Evolutionary conservation across 345 rosid genomes (phyloP), one percentile per base, ranked within the genome.

Genomic region (Camelina hispida): DNA sequence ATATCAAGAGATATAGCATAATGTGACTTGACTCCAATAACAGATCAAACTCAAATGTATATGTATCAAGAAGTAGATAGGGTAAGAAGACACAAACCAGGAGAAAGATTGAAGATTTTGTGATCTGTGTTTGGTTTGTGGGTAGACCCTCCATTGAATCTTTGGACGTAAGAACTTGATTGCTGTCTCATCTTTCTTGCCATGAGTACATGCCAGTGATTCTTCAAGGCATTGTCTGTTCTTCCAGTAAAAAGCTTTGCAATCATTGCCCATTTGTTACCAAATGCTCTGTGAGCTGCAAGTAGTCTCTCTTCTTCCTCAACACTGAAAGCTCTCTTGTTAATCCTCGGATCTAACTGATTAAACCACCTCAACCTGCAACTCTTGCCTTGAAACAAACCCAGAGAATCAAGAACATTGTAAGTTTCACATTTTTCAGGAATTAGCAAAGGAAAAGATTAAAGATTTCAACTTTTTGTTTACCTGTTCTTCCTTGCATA

Each of bases 351-450:
- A 78, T 93, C 94, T 54, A 93, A 80, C 77, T 91, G 98, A 71
- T 93, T 93, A 58, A 89, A 93, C 97, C 98, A 93, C 80, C 98
- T 89, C 72, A 93, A 80, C 65, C 98, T 89, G 43, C 98, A 93
- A 63, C 98, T 93, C 77, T 93, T 91, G 16, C 98, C 97, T 93
- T 51, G 2, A 20, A 22, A 22, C 28, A 63, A 63, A 17, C 61
- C 50, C 59, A 52, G 38, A 51, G 4, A 62, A 72, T 7, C 23
- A 79, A 56, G 37, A 28, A 38, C 53, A 66, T 38, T 12, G 51
- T n/a, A 23, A 57, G n/a, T 2, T 62, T 66, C 50, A 35, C 32
- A 34, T n/a, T 18, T 23, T 67, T 34, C 50, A 6, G 6, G 38
- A 30, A 40, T 3, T 38, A 14, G 13, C 68, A 67, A 37, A 66